Conservation (phyloP, 2,329 filamentous ascomycete genomes). For the Fusarium sp. region DNA sequence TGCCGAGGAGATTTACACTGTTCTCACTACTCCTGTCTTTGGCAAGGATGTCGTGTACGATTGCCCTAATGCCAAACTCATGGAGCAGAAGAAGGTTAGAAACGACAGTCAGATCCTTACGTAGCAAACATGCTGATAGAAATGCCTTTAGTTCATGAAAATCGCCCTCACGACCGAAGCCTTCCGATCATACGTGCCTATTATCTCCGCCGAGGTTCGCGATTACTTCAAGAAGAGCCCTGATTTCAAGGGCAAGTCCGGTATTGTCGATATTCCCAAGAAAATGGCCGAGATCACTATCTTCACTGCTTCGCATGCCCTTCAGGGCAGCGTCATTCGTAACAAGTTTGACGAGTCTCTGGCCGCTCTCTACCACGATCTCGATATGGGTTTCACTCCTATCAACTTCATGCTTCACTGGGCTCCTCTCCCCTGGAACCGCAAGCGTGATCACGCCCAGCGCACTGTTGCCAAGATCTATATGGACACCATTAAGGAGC, state of each 20-base stretch:
- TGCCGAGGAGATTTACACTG: constrained; percentile 89
- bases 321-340: constrained; percentile 86
- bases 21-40: constrained; percentile 78
- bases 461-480: constrained; percentile 84
- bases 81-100: constrained; percentile 93
- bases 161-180: constrained; percentile 79
- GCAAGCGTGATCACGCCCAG: constrained; percentile 81
- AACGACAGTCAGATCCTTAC: neutral
- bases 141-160: constrained; percentile 75
- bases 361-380: constrained; percentile 84
- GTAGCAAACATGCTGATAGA: constrained; percentile 23
- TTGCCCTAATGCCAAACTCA: constrained; percentile 89
- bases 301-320: constrained; percentile 85
- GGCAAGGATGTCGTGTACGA: constrained; percentile 90
- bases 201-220: constrained; percentile 80
- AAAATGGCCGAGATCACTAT: constrained; percentile 88
- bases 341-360: constrained; percentile 82
- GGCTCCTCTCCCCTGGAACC: constrained; percentile 89
- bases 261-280: constrained; percentile 76
- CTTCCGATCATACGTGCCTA: constrained; percentile 78
- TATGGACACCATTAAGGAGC: constrained; percentile 81
- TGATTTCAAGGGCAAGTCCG: constrained; percentile 73
- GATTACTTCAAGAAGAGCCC: constrained; percentile 76
- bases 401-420: constrained; percentile 92
- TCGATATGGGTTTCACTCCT: constrained; percentile 89